These are phyloP conservation scores for Kuraishia piskuri DNA, from an alignment of 805 yeast genomes.

Conservation along the genomic window DNA sequence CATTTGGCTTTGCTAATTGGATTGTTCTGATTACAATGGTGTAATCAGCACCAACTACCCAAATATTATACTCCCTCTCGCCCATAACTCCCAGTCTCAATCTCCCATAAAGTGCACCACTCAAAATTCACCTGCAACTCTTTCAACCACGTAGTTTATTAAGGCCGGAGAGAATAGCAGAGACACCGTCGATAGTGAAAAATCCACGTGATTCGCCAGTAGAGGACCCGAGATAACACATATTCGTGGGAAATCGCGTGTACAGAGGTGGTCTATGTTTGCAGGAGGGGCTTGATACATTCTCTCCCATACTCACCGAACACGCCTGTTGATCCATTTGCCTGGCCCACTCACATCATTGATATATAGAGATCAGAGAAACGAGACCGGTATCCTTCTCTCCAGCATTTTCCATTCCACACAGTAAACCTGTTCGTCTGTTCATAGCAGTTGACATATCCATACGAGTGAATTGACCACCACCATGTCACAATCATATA, in stretches of 20 bases:
- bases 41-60: no score
- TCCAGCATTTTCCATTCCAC: neutral
- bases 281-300: no score
- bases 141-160: neutral
- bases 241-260: neutral
- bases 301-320: no score
- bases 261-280: no score
- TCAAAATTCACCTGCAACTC: neutral
- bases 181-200: neutral
- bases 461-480: no score
- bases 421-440: no score
- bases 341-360: no score
- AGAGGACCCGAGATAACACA: neutral
- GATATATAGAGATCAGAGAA: no score
- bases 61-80: neutral
- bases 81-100: neutral
- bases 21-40: no score
- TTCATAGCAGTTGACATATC: no score
- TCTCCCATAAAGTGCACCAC: neutral
- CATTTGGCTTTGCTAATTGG: no score
- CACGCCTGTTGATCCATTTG: no score
- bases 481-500: constrained; percentile 46
- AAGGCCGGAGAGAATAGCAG: neutral
- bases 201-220: neutral
- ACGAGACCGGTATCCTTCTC: neutral